These are phyloP conservation scores for Rhododendron simsii DNA, from an alignment of 148 eudicot genomes.

Conservation along the genomic window DNA sequence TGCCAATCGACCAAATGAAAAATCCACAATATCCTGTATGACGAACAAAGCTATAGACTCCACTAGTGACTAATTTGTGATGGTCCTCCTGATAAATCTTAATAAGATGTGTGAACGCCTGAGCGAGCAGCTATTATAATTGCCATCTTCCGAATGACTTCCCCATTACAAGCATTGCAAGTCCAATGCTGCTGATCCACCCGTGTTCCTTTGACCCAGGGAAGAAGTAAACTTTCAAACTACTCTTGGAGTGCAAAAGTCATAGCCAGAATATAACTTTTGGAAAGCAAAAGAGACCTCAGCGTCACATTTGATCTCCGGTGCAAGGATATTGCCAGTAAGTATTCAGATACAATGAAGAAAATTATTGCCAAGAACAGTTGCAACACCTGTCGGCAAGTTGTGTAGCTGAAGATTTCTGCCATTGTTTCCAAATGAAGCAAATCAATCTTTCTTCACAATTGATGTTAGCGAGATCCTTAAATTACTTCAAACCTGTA, in stretches of 20 bases:
- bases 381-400: conserved; percentile 63
- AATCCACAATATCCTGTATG: too few relatives aligned
- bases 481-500: conserved; percentile 31
- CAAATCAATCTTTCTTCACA: conserved; percentile 8
- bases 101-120: too few relatives aligned
- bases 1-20: too few relatives aligned
- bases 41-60: neutral
- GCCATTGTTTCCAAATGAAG: conserved; percentile 36
- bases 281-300: conserved; percentile 67
- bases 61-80: too few relatives aligned
- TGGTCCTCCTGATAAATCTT: too few relatives aligned
- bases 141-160: conserved; percentile 62
- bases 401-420: conserved; percentile 50
- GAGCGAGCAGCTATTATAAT: conserved; percentile 31
- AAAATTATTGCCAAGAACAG: conserved; percentile 58
- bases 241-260: conserved; percentile 63
- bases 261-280: conserved; percentile 71
- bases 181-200: conserved; percentile 72
- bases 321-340: conserved; percentile 59
- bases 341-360: conserved; percentile 72
- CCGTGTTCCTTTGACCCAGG: conserved; percentile 64
- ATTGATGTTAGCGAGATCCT: neutral
- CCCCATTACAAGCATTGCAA: conserved; percentile 55
- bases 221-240: conserved; percentile 48
- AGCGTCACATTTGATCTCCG: conserved; percentile 68